Percentiles rank a stretch among this genome's conserved stretches.
Conservation (phyloP, 176 grass and related monocot genomes). For the Carex myosuroides region DNA sequence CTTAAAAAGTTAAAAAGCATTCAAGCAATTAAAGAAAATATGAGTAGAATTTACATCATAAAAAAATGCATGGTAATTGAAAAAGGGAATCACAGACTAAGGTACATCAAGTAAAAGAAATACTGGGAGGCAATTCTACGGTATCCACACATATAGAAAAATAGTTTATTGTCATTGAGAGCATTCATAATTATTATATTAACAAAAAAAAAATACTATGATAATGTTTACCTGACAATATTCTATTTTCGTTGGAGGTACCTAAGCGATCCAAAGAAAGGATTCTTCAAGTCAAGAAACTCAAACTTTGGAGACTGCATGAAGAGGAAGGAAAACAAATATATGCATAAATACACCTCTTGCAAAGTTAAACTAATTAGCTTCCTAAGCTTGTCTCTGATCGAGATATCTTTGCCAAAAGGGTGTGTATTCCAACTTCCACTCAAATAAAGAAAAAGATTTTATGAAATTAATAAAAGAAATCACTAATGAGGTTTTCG, state of each 20-base stretch:
- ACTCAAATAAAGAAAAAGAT: not conserved
- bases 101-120: not conserved
- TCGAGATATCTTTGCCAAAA: not conserved
- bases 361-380: not conserved
- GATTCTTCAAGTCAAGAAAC: conserved; percentile 58
- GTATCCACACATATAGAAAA: not conserved
- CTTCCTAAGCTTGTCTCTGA: not conserved
- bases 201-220: not conserved
- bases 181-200: not conserved
- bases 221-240: conserved; percentile 45
- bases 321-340: conserved; percentile 23
- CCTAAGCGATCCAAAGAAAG: conserved; percentile 54
- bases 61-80: not conserved
- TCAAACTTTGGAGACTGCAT: conserved; percentile 53
- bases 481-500: not conserved
- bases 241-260: conserved; percentile 43
- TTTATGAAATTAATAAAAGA: not conserved
- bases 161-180: not conserved
- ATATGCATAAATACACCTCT: not conserved
- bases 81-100: not conserved
- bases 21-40: not conserved
- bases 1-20: not conserved
- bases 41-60: not conserved
- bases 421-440: not conserved
- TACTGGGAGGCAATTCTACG: not conserved